Conservation (phyloP, 495 filamentous ascomycete genomes). For the Jackrogersella multiformis region DNA sequence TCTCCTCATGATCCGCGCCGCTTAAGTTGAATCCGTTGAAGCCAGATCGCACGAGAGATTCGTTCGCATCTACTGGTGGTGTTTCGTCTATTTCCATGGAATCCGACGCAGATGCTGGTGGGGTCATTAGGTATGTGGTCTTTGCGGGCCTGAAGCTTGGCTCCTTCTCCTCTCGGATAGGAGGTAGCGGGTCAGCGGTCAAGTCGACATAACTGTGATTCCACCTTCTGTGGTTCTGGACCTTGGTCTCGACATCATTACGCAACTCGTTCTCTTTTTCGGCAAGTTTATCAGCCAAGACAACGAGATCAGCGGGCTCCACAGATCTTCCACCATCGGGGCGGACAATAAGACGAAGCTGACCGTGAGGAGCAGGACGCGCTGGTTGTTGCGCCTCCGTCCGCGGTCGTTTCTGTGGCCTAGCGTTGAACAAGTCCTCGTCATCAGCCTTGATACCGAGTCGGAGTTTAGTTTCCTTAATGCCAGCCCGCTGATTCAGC, state of each 20-base stretch:
- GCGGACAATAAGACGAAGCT: slow-evolving; percentile 74
- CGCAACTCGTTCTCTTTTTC: slow-evolving; percentile 85
- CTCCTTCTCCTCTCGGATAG: slow-evolving; percentile 71
- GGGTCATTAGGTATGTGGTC: slow-evolving; percentile 84
- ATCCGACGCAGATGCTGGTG: slow-evolving; percentile 78
- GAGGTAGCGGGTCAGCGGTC: slow-evolving; percentile 82
- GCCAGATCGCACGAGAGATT: slow-evolving; percentile 34
- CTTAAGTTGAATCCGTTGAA: slow-evolving; percentile 49
- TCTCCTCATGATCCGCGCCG: slow-evolving; percentile 40
- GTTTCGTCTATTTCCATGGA: slow-evolving; percentile 58
- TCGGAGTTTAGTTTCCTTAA: slow-evolving; percentile 88
- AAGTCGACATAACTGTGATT: slow-evolving; percentile 85
- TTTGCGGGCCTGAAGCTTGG: slow-evolving; percentile 73
- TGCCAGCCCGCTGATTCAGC: slow-evolving; percentile 79
- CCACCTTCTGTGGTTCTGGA: slow-evolving; percentile 85
- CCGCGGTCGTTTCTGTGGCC: slow-evolving; percentile 78
- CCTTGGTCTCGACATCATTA: slow-evolving; percentile 79
- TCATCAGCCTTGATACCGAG: slow-evolving; percentile 91
- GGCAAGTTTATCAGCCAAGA: slow-evolving; percentile 76
- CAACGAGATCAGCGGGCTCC: slow-evolving; percentile 75
- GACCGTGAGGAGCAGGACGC: slow-evolving; percentile 53
- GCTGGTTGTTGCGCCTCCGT: slow-evolving; percentile 43
- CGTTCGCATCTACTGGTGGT: background rate
- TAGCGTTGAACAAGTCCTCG: slow-evolving; percentile 93
- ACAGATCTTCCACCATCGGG: slow-evolving; percentile 71